Conservation (phyloP, 2,329 filamentous ascomycete genomes). For the Colletotrichum sojae region DNA sequence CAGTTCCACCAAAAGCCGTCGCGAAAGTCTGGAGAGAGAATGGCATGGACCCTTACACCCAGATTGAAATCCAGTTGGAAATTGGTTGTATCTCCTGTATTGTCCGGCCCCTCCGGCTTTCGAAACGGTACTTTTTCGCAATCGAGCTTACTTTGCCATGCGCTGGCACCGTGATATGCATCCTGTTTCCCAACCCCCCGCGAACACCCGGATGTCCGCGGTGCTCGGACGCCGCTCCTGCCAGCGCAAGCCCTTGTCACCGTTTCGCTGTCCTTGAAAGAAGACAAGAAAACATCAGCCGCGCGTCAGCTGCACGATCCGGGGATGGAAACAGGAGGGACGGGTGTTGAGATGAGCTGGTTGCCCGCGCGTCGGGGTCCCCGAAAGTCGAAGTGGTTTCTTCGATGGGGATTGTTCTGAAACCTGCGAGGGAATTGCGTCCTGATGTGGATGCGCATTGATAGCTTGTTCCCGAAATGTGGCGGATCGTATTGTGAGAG, state of each 20-base stretch:
- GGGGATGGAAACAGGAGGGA: background rate
- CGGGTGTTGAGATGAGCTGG: background rate
- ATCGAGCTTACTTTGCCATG: too few species aligned
- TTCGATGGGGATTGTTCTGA: background rate
- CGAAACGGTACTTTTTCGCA: too few species aligned
- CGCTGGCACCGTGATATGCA: too few species aligned
- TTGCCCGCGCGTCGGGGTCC: conserved; percentile 3
- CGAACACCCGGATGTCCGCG: conserved; percentile 9
- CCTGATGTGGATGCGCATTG: background rate
- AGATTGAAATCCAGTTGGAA: too few species aligned
- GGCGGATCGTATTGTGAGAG: too few species aligned
- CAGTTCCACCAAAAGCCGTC: too few species aligned
- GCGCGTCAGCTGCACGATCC: conserved; percentile 8
- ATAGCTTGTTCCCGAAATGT: too few species aligned
- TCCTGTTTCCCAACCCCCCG: too few species aligned
- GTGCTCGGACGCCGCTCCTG: conserved; percentile 26
- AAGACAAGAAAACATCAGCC: background rate
- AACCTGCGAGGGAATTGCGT: background rate
- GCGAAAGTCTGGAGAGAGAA: too few species aligned
- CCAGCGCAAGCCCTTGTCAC: conserved; percentile 11
- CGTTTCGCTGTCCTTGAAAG: background rate
- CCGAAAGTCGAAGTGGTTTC: background rate
- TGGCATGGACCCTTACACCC: too few species aligned
- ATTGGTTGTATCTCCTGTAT: too few species aligned
- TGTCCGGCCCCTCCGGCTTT: too few species aligned